Conservation (phyloP, 495 filamentous ascomycete genomes). For the Endocarpon pusillum region DNA sequence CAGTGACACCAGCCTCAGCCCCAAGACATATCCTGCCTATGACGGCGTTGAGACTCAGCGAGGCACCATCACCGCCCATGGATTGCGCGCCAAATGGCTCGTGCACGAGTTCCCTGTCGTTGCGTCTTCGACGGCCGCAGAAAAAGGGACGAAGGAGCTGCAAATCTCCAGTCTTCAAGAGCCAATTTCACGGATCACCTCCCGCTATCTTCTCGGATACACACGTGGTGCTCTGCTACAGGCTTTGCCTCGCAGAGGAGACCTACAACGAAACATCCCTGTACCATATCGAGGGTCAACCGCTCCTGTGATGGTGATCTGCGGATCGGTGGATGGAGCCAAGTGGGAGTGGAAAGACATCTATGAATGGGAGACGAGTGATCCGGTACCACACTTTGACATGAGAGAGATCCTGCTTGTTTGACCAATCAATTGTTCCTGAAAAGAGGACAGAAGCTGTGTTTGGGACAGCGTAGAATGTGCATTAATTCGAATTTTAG, state of each 20-base stretch:
- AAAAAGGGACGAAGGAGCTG: background rate
- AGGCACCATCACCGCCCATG: constrained; percentile 3
- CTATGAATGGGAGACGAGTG: constrained; percentile 9
- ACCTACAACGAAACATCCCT: constrained; percentile 1
- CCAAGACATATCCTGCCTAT: constrained; percentile 7
- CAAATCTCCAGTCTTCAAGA: constrained; percentile 1
- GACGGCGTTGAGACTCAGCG: constrained; percentile 5
- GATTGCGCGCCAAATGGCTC: constrained; percentile 5
- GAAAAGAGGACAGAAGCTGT: too few species aligned
- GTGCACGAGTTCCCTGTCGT: constrained; percentile 1
- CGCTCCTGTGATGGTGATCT: constrained; percentile 4
- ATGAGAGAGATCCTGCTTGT: constrained; percentile 4
- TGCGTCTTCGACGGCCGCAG: background rate
- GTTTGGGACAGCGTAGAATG: too few species aligned
- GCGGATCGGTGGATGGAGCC: constrained; percentile 1
- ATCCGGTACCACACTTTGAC: constrained; percentile 4
- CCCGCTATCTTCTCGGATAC: constrained; percentile 2
- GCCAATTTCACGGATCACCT: constrained; percentile 3
- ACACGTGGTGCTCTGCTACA: constrained; percentile 4
- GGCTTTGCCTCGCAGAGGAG: background rate
- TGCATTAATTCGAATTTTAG: too few species aligned
- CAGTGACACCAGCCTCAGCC: background rate
- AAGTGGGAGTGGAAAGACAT: constrained; percentile 9
- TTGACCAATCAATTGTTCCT: background rate
- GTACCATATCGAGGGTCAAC: constrained; percentile 1